Conservation (phyloP, 2,329 filamentous ascomycete species). For the Aspergillus flavus region DNA sequence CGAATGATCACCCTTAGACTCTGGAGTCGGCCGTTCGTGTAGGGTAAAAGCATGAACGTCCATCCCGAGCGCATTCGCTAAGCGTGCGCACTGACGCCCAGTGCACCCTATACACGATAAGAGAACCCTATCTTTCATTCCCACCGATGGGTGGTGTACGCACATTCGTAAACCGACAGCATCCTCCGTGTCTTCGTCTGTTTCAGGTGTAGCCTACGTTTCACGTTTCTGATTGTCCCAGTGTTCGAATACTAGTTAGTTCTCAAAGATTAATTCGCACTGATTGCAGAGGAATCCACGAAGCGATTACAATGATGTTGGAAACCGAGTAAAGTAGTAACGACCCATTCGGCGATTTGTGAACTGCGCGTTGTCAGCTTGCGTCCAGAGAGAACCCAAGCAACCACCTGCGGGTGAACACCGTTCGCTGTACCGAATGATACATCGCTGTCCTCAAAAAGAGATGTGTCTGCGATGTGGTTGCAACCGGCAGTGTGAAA, state of each 20-base stretch:
- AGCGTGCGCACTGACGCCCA: background rate
- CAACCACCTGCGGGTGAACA: background rate
- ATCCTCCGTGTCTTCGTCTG: constrained; percentile 6
- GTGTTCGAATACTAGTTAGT: background rate
- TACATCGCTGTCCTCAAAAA: constrained; percentile 5
- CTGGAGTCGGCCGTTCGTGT: constrained; percentile 1
- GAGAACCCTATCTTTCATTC: background rate
- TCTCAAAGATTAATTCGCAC: background rate
- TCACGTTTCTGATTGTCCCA: background rate
- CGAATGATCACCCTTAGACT: background rate
- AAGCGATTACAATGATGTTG: background rate
- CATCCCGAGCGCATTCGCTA: constrained; percentile 7
- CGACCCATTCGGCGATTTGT: constrained; percentile 7
- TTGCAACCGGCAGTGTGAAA: constrained; percentile 6
- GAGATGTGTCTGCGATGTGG: background rate
- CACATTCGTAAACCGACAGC: constrained; percentile 5
- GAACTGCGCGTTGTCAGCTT: background rate
- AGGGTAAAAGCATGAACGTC: constrained; percentile 3
- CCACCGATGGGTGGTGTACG: background rate
- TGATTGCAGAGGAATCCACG: background rate
- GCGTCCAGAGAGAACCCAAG: background rate
- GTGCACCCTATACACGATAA: background rate
- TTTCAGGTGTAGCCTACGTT: background rate
- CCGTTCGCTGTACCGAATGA: constrained; percentile 8
- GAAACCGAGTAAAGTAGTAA: constrained; percentile 6